A percentile compares a stretch with the other conserved stretches of the same genome.
Conservation (phyloP, 768 basidiomycete species). For the Macrocybe gigantea region DNA sequence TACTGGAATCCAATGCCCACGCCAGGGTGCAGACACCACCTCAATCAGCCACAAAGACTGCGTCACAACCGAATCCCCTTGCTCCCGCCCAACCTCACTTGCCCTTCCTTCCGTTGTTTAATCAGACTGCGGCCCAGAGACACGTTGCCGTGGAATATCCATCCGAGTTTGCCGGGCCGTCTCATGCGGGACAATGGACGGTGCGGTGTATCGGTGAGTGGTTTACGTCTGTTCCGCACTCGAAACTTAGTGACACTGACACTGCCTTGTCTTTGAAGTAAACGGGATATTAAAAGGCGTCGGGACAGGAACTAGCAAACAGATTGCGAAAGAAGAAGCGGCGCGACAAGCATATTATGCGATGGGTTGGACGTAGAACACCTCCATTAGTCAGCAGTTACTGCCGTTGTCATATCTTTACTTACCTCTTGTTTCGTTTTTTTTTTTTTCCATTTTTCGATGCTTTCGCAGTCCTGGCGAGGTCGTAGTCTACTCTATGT, state of each 20-base stretch:
- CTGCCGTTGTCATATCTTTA: no score
- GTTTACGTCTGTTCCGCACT: constrained; percentile 1
- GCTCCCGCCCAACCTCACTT: constrained; percentile 58
- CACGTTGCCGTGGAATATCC: constrained; percentile 57
- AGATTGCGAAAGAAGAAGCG: constrained; percentile 74
- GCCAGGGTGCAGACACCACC: constrained; percentile 7
- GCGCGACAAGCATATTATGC: constrained; percentile 65
- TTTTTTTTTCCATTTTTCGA: no score
- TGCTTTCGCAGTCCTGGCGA: no score
- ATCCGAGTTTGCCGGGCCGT: constrained; percentile 54
- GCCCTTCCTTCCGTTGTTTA: constrained; percentile 69
- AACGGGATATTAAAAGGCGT: constrained; percentile 65
- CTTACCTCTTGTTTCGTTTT: no score
- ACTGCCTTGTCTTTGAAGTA: constrained; percentile 32
- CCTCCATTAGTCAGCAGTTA: no score
- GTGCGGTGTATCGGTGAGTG: constrained; percentile 64
- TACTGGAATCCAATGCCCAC: constrained; percentile 29
- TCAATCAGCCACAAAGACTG: constrained; percentile 10
- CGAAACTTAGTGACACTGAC: constrained; percentile 3
- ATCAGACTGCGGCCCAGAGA: constrained; percentile 66
- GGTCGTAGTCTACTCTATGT: no score
- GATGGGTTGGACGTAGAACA: constrained; percentile 64
- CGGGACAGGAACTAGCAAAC: constrained; percentile 65
- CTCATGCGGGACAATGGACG: constrained; percentile 64
- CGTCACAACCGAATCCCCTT: constrained; percentile 43